phyloP scores from a whole-genome alignment of 2,329 filamentous ascomycete species.

The Trichoderma brevicompactum region DNA sequence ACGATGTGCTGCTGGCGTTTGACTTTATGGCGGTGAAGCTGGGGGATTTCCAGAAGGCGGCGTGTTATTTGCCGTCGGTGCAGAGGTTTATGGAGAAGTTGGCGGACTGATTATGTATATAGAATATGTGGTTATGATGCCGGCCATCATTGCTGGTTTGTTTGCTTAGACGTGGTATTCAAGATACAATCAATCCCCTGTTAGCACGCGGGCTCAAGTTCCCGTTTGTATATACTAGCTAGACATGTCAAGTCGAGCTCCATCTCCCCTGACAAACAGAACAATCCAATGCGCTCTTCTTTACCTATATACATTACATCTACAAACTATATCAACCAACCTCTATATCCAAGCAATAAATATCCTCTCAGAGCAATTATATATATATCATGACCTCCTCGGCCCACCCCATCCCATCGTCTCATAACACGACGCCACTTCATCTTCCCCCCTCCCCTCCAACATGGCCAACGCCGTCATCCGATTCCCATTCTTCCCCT shows the following conservation, averaged over 20 bases:
- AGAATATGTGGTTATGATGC: no score
- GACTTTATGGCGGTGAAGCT: slow-evolving; percentile 78
- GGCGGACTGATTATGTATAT: slow-evolving; percentile 26
- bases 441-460: not conserved
- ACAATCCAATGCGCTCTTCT: not conserved
- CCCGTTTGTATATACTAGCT: not conserved
- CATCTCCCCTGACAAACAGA: not conserved
- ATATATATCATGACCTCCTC: not conserved
- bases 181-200: not conserved
- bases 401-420: slow-evolving; percentile 25
- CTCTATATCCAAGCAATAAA: not conserved
- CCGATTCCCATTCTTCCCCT: not conserved
- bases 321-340: not conserved
- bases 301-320: not conserved
- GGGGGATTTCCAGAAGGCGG: slow-evolving; percentile 70
- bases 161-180: not conserved
- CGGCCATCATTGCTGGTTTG: no score
- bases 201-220: not conserved
- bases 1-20: slow-evolving; percentile 69
- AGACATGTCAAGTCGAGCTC: not conserved
- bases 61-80: slow-evolving; percentile 64
- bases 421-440: slow-evolving; percentile 23
- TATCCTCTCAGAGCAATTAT: not conserved
- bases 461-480: slow-evolving; percentile 6
- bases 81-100: slow-evolving; percentile 53